phyloP scores from a whole-genome alignment of 768 basidiomycete species.

The Pluteus cervinus region DNA sequence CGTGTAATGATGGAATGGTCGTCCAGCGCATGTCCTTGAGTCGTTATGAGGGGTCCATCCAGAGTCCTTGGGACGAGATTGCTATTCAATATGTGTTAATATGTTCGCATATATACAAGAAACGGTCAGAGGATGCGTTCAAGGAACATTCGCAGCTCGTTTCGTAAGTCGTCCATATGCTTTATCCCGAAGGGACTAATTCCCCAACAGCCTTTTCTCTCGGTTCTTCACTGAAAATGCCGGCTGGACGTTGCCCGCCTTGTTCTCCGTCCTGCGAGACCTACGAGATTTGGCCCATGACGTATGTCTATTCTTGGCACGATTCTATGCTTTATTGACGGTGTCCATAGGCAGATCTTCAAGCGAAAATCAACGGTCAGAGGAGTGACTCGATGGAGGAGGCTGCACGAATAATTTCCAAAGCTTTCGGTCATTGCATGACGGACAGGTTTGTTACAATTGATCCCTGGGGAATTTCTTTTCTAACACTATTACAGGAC shows the following conservation, averaged over 20 bases:
- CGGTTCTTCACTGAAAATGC: conserved; percentile 76
- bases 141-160: conserved; percentile 74
- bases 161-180: conserved; percentile 45
- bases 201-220: conserved; percentile 52
- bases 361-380: conserved; percentile 50
- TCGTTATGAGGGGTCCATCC: conserved; percentile 57
- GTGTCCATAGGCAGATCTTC: conserved; percentile 67
- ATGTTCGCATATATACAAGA: conserved; percentile 63
- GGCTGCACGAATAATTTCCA: conserved; percentile 79
- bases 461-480: not conserved
- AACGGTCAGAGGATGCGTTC: conserved; percentile 67
- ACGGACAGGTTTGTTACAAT: conserved; percentile 48
- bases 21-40: conserved; percentile 31
- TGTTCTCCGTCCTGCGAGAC: conserved; percentile 80
- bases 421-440: conserved; percentile 86
- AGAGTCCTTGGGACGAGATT: conserved; percentile 81
- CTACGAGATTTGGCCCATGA: conserved; percentile 82
- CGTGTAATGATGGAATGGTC: conserved; percentile 8
- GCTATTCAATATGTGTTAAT: conserved; percentile 78
- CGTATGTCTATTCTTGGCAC: conserved; percentile 31
- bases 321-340: not conserved
- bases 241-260: conserved; percentile 80
- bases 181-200: not conserved
- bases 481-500: conserved; percentile 45
- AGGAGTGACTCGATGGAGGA: conserved; percentile 76